Percentiles rank a stretch among this genome's conserved stretches.
Evolutionary conservation across 768 basidiomycete genomes (phyloP).

Genomic region (Suillus hirtellus): DNA sequence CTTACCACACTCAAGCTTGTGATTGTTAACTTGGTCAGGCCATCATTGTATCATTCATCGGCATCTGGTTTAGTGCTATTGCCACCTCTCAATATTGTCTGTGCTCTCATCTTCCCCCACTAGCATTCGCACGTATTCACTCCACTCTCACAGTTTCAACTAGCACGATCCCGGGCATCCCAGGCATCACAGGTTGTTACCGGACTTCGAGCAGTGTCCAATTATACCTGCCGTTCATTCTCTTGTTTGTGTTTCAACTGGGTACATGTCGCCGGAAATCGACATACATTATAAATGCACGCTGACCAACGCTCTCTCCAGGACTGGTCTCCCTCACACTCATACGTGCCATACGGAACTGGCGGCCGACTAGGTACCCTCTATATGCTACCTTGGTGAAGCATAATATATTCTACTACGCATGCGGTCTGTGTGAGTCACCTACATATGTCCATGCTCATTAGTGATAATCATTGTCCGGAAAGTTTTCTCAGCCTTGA

Average conservation of each 20-base stretch:
- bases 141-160: background rate
- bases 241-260: background rate
- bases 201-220: background rate
- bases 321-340: background rate
- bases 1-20: background rate
- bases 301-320: background rate
- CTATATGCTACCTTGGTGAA: background rate
- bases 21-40: background rate
- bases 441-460: background rate
- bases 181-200: background rate
- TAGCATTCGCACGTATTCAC: background rate
- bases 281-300: background rate
- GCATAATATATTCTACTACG: constrained; percentile 1
- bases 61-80: background rate
- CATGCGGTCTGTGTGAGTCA: background rate
- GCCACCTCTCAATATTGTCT: background rate
- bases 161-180: background rate
- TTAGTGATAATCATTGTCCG: background rate
- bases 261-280: background rate
- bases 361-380: background rate
- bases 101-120: background rate
- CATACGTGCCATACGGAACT: background rate
- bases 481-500: background rate
- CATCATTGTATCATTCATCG: background rate
- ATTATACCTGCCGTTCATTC: background rate